These are phyloP conservation scores for Tolypocladium guangdongense DNA, from an alignment of 2,329 filamentous ascomycete species.

Conservation along the genomic window DNA sequence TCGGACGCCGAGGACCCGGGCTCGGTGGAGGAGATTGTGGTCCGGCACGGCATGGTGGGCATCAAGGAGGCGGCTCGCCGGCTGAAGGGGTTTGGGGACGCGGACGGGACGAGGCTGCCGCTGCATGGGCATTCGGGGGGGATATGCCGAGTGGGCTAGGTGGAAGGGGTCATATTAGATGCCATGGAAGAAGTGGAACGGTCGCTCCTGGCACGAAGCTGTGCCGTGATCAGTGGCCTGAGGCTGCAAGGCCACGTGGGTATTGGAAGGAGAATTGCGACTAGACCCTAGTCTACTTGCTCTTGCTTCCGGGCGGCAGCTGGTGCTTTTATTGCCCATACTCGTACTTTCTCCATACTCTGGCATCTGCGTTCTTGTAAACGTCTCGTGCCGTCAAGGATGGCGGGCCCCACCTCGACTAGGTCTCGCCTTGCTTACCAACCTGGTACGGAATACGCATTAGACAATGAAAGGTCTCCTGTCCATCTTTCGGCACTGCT, in stretches of 20 bases:
- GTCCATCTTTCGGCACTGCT: background rate
- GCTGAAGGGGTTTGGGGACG: slow-evolving; percentile 47
- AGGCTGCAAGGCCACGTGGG: too few relatives aligned
- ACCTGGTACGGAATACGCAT: background rate
- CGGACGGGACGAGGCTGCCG: slow-evolving; percentile 48
- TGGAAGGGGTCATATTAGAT: slow-evolving; percentile 35
- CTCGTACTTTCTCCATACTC: too few relatives aligned
- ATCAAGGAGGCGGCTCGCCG: slow-evolving; percentile 54
- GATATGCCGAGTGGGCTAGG: slow-evolving; percentile 44
- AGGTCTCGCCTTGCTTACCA: background rate
- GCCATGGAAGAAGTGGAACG: slow-evolving; percentile 32
- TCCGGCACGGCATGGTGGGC: slow-evolving; percentile 47
- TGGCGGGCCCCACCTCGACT: too few relatives aligned
- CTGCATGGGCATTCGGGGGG: slow-evolving; percentile 46
- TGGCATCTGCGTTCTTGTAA: too few relatives aligned
- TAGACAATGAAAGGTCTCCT: background rate
- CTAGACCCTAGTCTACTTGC: too few relatives aligned
- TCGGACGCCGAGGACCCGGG: slow-evolving; percentile 33
- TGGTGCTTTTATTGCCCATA: too few relatives aligned
- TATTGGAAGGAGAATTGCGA: too few relatives aligned
- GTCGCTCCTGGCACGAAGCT: slow-evolving; percentile 5
- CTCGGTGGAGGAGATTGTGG: slow-evolving; percentile 50
- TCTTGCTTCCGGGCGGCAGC: too few relatives aligned
- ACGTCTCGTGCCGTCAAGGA: too few relatives aligned
- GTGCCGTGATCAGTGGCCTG: too few relatives aligned